Conservation (phyloP, 148 eudicot genomes). For the Oxyria digyna region DNA sequence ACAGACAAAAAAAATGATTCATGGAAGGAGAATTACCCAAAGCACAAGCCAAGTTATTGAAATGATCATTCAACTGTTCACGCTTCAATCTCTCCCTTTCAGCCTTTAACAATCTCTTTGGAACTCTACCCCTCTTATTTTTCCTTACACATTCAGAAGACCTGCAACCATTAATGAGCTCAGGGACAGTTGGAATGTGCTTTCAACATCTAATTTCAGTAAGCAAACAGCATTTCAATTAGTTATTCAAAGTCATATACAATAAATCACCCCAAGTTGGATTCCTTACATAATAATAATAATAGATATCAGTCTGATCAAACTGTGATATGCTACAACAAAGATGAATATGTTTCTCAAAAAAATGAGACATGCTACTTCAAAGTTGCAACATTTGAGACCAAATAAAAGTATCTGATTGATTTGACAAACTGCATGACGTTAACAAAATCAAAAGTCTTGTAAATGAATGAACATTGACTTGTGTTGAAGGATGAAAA, state of each 20-base stretch:
- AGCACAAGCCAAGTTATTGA: slow-evolving; percentile 52
- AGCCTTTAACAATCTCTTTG: slow-evolving; percentile 58
- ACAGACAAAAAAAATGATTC: neutral
- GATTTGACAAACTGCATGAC: neutral
- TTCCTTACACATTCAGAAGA: slow-evolving; percentile 20
- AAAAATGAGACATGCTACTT: neutral
- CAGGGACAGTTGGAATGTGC: neutral
- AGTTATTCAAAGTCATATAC: neutral
- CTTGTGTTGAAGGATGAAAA: neutral
- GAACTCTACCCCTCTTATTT: slow-evolving; percentile 42
- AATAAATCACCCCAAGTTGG: neutral
- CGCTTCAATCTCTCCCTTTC: slow-evolving; percentile 88
- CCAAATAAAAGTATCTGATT: neutral
- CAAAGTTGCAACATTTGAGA: neutral
- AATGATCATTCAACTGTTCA: slow-evolving; percentile 76
- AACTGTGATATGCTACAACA: too few species aligned
- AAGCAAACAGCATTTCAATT: neutral
- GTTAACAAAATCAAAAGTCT: neutral
- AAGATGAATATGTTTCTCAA: neutral
- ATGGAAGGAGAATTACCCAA: slow-evolving; percentile 36
- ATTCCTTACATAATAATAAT: neutral
- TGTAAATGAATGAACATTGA: neutral
- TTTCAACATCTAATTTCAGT: neutral
- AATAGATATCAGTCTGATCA: too few species aligned
- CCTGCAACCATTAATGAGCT: slow-evolving; percentile 23